phyloP scores from a whole-genome alignment of 441 rosid species.

The Aquilaria agallochum region DNA sequence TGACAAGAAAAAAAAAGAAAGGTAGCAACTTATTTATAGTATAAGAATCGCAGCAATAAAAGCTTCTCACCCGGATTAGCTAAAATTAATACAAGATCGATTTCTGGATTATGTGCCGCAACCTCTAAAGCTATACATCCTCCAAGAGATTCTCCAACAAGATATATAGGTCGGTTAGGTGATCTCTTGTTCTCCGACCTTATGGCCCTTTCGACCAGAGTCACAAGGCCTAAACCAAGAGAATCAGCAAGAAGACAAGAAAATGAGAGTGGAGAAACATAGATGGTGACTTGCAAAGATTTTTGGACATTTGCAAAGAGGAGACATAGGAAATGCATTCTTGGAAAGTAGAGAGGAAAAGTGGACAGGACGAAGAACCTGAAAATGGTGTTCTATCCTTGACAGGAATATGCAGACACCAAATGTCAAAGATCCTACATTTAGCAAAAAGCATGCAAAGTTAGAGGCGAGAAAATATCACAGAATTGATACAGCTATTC shows the following conservation, averaged over 20 bases:
- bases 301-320: background rate
- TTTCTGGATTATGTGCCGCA: slow-evolving; percentile 55
- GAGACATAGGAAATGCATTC: background rate
- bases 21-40: no score
- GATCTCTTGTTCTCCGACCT: slow-evolving; percentile 24
- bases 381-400: slow-evolving; percentile 50
- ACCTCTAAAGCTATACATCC: slow-evolving; percentile 66
- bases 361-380: slow-evolving; percentile 19
- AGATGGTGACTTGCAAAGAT: background rate
- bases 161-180: slow-evolving; percentile 63
- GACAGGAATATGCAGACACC: slow-evolving; percentile 67
- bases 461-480: slow-evolving; percentile 6
- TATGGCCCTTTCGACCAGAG: slow-evolving; percentile 41
- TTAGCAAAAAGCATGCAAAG: slow-evolving; percentile 2
- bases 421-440: slow-evolving; percentile 54
- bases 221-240: slow-evolving; percentile 44
- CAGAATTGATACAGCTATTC: slow-evolving; percentile 31
- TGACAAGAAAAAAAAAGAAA: no score
- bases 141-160: slow-evolving; percentile 73
- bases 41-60: background rate
- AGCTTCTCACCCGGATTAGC: slow-evolving; percentile 57
- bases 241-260: background rate
- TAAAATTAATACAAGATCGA: slow-evolving; percentile 57
- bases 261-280: slow-evolving; percentile 5
- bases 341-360: background rate